These are phyloP conservation scores for Calonectria hongkongensis DNA, from an alignment of 2,329 filamentous ascomycete species.

Conservation along the genomic window DNA sequence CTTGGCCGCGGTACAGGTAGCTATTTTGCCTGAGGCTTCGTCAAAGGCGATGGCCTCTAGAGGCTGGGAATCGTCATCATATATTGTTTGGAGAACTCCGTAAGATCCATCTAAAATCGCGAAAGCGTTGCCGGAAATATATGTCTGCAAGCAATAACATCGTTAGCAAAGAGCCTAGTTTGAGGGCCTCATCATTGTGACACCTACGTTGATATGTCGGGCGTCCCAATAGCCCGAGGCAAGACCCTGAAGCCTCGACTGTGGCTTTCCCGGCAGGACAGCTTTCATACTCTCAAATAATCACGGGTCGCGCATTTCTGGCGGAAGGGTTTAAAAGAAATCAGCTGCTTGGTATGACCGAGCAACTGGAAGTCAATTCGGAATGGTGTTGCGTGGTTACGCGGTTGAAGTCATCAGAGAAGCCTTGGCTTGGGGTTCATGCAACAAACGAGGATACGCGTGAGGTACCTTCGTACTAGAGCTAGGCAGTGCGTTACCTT, in stretches of 20 bases:
- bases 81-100: slow-evolving; percentile 90
- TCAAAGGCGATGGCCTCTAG: slow-evolving; percentile 88
- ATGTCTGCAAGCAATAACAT: slow-evolving; percentile 73
- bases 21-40: slow-evolving; percentile 89
- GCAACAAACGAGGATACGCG: slow-evolving; percentile 43
- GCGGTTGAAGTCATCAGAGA: slow-evolving; percentile 41
- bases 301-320: slow-evolving; percentile 50
- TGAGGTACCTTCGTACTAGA: slow-evolving; percentile 4
- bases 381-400: slow-evolving; percentile 27
- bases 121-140: slow-evolving; percentile 92
- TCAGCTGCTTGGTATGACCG: slow-evolving; percentile 35
- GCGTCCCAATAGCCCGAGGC: slow-evolving; percentile 84
- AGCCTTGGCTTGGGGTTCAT: slow-evolving; percentile 36
- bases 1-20: slow-evolving; percentile 79
- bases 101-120: slow-evolving; percentile 86
- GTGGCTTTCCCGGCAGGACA: slow-evolving; percentile 86
- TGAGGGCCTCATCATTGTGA: slow-evolving; percentile 8
- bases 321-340: slow-evolving; percentile 24
- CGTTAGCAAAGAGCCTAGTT: slow-evolving; percentile 36
- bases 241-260: slow-evolving; percentile 85
- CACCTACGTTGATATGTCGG: slow-evolving; percentile 81
- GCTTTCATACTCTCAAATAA: slow-evolving; percentile 79
- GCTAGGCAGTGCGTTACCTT: slow-evolving; percentile 3
- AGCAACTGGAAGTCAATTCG: slow-evolving; percentile 22
- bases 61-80: slow-evolving; percentile 83